These are phyloP conservation scores for Echria macrotheca DNA, from an alignment of 495 filamentous ascomycete genomes.

Conservation along the genomic window DNA sequence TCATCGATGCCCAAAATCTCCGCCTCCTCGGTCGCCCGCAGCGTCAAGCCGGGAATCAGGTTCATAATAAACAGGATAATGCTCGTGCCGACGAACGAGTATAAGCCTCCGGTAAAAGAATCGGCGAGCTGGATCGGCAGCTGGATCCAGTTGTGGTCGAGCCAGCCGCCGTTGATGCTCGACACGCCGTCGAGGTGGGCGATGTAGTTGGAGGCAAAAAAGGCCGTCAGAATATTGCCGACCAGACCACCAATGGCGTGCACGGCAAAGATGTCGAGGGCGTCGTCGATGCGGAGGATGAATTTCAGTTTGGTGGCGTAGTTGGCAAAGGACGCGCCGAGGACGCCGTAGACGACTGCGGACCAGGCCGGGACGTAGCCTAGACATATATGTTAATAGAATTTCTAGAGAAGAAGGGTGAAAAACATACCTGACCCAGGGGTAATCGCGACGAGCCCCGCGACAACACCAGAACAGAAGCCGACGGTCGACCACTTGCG, in stretches of 20 bases:
- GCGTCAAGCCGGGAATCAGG: slow-evolving; percentile 73
- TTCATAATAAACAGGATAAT: slow-evolving; percentile 86
- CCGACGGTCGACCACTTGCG: slow-evolving; percentile 96
- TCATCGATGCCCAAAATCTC: slow-evolving; percentile 93
- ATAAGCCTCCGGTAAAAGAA: slow-evolving; percentile 73
- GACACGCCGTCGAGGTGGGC: slow-evolving; percentile 76
- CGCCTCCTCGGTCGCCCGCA: slow-evolving; percentile 76
- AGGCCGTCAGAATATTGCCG: slow-evolving; percentile 77
- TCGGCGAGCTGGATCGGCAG: slow-evolving; percentile 85
- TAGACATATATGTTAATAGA: slow-evolving; percentile 5
- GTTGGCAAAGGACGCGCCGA: slow-evolving; percentile 81
- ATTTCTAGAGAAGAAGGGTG: background rate
- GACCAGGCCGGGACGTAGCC: slow-evolving; percentile 90
- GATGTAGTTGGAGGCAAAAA: slow-evolving; percentile 93
- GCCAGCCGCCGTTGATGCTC: slow-evolving; percentile 75
- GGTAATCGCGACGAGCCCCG: slow-evolving; percentile 89
- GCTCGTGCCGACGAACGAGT: slow-evolving; percentile 82
- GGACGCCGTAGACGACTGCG: slow-evolving; percentile 82
- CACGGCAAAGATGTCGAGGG: slow-evolving; percentile 90
- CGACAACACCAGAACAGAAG: slow-evolving; percentile 92
- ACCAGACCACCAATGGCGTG: slow-evolving; percentile 84
- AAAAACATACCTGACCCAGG: slow-evolving; percentile 62
- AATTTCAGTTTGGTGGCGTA: slow-evolving; percentile 98
- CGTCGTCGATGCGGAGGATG: slow-evolving; percentile 77
- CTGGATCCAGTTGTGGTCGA: slow-evolving; percentile 88